Percentiles rank a stretch among this genome's conserved stretches.
phyloP scores from a whole-genome alignment of 805 yeast genomes.

The Candida vartiovaarae region DNA sequence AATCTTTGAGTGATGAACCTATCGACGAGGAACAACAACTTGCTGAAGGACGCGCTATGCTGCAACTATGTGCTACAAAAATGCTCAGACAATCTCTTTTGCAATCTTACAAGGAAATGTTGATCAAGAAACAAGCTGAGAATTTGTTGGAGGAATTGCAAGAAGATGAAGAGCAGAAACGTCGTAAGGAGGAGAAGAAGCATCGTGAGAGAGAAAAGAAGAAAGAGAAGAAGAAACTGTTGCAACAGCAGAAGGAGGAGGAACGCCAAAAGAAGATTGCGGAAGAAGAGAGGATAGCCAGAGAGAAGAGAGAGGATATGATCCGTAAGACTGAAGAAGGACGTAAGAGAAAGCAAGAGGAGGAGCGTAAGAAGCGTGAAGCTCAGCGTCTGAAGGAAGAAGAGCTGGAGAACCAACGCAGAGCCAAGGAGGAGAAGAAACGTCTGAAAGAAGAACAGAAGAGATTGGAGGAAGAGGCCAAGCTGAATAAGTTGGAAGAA shows the following conservation, averaged over 20 bases:
- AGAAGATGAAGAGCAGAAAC: constrained; percentile 58
- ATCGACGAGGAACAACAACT: constrained; percentile 58
- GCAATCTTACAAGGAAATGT: constrained; percentile 70
- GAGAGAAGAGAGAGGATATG: constrained; percentile 29
- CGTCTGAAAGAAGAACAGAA: constrained; percentile 33
- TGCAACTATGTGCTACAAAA: constrained; percentile 74
- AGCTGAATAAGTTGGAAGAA: constrained; percentile 20
- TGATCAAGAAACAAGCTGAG: constrained; percentile 66
- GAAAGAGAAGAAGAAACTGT: constrained; percentile 59
- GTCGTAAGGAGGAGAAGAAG: constrained; percentile 60
- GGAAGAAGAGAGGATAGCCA: constrained; percentile 32
- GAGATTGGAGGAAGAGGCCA: constrained; percentile 27
- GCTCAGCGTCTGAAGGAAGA: constrained; percentile 30
- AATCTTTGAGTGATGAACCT: constrained; percentile 28
- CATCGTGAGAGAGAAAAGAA: constrained; percentile 51
- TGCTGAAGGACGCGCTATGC: constrained; percentile 72
- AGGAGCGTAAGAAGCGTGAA: constrained; percentile 34
- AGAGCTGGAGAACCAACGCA: constrained; percentile 30
- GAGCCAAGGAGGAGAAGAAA: constrained; percentile 22
- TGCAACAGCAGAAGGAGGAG: constrained; percentile 50
- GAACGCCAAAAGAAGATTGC: constrained; percentile 39
- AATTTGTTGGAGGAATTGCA: constrained; percentile 62
- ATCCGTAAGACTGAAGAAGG: constrained; percentile 38
- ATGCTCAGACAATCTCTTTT: constrained; percentile 67
- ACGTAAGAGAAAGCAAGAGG: constrained; percentile 31